Conservation (phyloP, 768 basidiomycete species). For the Boletellus emodensis region DNA sequence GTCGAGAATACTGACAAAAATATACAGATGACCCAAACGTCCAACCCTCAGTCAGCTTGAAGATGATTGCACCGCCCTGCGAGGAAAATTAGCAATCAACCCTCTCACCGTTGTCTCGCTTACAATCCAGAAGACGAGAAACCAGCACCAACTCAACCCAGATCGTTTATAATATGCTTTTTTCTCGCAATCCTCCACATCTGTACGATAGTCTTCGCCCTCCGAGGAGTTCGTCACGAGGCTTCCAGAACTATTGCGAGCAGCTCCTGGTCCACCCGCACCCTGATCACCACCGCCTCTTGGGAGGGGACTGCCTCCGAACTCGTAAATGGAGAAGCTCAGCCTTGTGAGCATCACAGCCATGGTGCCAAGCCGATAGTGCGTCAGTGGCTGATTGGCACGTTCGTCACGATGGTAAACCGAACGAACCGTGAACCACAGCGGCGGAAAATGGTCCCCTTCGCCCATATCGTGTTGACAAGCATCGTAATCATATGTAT, state of each 20-base stretch:
- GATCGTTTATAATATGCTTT: constrained; percentile 58
- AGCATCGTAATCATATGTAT: constrained; percentile 7
- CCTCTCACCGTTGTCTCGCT: constrained; percentile 13
- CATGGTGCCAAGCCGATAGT: constrained; percentile 58
- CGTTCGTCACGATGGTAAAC: constrained; percentile 14
- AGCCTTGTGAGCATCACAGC: constrained; percentile 50
- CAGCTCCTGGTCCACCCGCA: background rate
- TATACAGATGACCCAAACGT: constrained; percentile 59
- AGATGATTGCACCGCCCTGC: constrained; percentile 66
- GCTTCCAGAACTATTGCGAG: constrained; percentile 7
- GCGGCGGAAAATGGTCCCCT: background rate
- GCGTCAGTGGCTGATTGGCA: constrained; percentile 39
- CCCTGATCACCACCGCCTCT: background rate
- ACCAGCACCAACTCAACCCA: constrained; percentile 51
- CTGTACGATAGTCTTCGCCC: constrained; percentile 17
- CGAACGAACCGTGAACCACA: constrained; percentile 21
- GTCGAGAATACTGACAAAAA: constrained; percentile 51
- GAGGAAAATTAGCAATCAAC: background rate
- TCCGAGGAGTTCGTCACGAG: constrained; percentile 5
- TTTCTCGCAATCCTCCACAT: constrained; percentile 39
- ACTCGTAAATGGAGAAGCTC: constrained; percentile 39
- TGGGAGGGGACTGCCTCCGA: constrained; percentile 8
- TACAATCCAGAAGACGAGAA: constrained; percentile 78
- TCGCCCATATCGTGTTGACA: background rate
- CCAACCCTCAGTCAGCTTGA: constrained; percentile 69